Base-by-base conservation (phyloP, 2,329 filamentous ascomycete genomes). In the Exophiala calicioides region DNA sequence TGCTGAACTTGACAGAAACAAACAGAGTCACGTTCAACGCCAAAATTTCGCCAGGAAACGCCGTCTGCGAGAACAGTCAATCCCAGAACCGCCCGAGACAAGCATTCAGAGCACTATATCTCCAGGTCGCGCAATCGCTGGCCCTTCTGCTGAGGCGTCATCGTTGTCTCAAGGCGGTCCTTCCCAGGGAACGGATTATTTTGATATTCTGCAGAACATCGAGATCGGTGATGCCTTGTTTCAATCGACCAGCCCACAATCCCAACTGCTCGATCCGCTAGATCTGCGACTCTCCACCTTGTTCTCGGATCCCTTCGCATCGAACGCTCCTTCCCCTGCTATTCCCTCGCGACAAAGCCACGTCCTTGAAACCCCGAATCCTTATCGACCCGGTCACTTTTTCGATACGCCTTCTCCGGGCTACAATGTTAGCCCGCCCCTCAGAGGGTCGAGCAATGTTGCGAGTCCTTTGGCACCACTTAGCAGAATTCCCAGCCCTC, bases 1-100 rank as follows among this genome's bases (percentile, higher is more conserved):
- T 31, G 39, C 35, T 16, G 44, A 52, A 23, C 38, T 50, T 9
- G 52, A 55, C 27, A 39, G 52, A 33, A 54, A 50, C 19, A 58
- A 58, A 37, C 55, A 58, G 37, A 58, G 55, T 31, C 55, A 58
- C 44, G 55, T 58, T 15, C 55, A 58, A 38, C 43, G 55, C 23
- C 55, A 52, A 31, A 49, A 53, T 37, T 54, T 58, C 18, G 53
- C 53, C 3, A 45, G 50, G 16, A 50, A 44, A 43, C 50, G 50
- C 10, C 50, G 46, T 4, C 33, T 53, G 27, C 41, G 38, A 21
- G 46, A 47, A 27, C 39, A 43, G 26, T 47, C 44, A 7, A 35
- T 41, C 8, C 18, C 45, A n/a, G 36, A 20, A 12, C 37, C 39
- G 16, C 36, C 16, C 13, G 23, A 30, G 15, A 21, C 31, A 26